phyloP scores from a whole-genome alignment of 2,329 filamentous ascomycete species.

The Apiospora koreana region DNA sequence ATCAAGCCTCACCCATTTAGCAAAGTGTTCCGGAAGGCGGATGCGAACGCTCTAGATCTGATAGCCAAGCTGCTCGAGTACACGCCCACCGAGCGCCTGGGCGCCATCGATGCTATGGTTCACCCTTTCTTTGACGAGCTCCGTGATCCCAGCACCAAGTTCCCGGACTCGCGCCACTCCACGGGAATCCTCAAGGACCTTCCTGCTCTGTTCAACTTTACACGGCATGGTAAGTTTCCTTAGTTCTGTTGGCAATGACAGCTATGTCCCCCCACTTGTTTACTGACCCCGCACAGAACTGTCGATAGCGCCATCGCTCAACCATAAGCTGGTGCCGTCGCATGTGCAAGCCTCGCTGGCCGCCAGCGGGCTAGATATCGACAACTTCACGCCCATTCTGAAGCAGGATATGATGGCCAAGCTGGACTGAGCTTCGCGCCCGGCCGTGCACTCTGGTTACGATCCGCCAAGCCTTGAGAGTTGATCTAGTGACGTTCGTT shows the following conservation, averaged over 20 bases:
- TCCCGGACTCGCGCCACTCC: constrained; percentile 92
- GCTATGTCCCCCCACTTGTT: constrained; percentile 13
- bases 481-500: constrained; percentile 30
- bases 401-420: constrained; percentile 98
- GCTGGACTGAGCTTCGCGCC: constrained; percentile 72
- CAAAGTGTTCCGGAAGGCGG: constrained; percentile 98
- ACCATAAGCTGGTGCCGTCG: constrained; percentile 81
- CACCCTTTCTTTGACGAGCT: constrained; percentile 99
- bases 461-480: constrained; percentile 33
- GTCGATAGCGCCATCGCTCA: constrained; percentile 89
- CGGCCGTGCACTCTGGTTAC: constrained; percentile 27
- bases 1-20: constrained; percentile 99
- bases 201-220: constrained; percentile 89
- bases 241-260: neutral
- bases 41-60: constrained; percentile 88
- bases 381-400: constrained; percentile 87
- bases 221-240: constrained; percentile 74
- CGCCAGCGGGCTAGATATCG: constrained; percentile 82
- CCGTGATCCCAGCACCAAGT: constrained; percentile 83
- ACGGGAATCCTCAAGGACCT: constrained; percentile 79
- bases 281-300: constrained; percentile 63
- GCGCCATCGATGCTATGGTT: constrained; percentile 94
- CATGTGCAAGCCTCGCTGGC: constrained; percentile 77
- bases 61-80: constrained; percentile 95
- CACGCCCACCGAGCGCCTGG: constrained; percentile 92